Percentiles rank a stretch among this genome's conserved stretches.
Evolutionary conservation across 1,139 yeast species (phyloP).

Genomic region (Yamadazyma spencermartinsiae): DNA sequence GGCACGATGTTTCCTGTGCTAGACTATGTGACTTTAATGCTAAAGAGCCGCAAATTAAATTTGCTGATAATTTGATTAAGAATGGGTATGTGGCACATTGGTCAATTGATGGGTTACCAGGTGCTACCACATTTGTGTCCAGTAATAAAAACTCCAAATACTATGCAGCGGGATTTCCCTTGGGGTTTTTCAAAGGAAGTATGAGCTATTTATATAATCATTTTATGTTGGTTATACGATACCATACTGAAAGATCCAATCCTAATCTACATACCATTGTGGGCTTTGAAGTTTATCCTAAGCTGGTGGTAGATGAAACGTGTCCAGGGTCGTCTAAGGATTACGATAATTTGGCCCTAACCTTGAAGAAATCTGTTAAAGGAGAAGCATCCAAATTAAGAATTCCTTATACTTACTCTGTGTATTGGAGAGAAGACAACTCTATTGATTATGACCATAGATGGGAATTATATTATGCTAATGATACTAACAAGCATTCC

Average conservation of each 20-base stretch:
- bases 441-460: slow-evolving; percentile 66
- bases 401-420: slow-evolving; percentile 81
- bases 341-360: slow-evolving; percentile 54
- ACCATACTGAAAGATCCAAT: slow-evolving; percentile 50
- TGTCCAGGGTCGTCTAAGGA: slow-evolving; percentile 71
- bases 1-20: slow-evolving; percentile 62
- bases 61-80: slow-evolving; percentile 63
- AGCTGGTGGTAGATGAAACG: slow-evolving; percentile 63
- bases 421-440: slow-evolving; percentile 84
- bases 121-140: slow-evolving; percentile 81
- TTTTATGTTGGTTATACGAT: slow-evolving; percentile 76
- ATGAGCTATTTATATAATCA: slow-evolving; percentile 72
- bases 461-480: slow-evolving; percentile 72
- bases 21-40: slow-evolving; percentile 67
- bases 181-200: slow-evolving; percentile 67
- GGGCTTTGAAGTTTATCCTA: slow-evolving; percentile 90
- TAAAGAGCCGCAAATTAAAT: slow-evolving; percentile 46
- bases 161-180: slow-evolving; percentile 84
- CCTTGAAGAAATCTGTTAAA: slow-evolving; percentile 19
- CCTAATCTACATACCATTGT: slow-evolving; percentile 61
- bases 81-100: slow-evolving; percentile 81
- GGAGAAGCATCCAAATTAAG: slow-evolving; percentile 24
- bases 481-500: slow-evolving; percentile 46
- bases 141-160: slow-evolving; percentile 60
- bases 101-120: slow-evolving; percentile 83